Base-by-base conservation (phyloP, 2,329 filamentous ascomycete genomes). In the Phialemoniopsis sp. region DNA sequence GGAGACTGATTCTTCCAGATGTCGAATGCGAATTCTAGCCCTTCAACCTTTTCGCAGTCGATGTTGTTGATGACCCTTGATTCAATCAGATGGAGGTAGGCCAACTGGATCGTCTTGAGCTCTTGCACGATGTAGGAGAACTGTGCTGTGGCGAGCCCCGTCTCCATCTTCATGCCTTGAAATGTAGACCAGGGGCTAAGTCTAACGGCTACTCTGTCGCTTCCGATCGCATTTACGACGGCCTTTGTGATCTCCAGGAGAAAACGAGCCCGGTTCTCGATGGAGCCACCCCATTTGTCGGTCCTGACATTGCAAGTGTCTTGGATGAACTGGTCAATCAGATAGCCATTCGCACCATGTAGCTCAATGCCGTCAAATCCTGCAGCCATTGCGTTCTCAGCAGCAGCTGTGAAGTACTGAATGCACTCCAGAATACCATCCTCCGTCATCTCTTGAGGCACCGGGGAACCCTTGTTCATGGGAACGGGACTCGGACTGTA, bases 61-160 rank as follows among this genome's bases (percentile, higher is more conserved):
- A 52, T 49, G 34, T 53, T 59, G 12, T 64, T 65, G 13, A 60
- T 52, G 13, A 73, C 53, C 6, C 74, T 66, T 3, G 70, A 63
- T 51, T 80, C 71, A 10, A 84, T 65, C 5, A 81, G 42, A 56
- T 82, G 78, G 29, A 80, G 46, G 53, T 76, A 82, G 0, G 77
- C 70, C 29, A 84, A 59, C 10, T 26, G 21, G 10, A 26, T 26
- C 6, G 6, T 10, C 45, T 72, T 72, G 32, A 79, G 60, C 38
- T 70, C 63, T 33, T 59, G 46, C 17, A 74, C 60, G 13, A 82
- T 51, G 49, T 82, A 64, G 4, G 58, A 59, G 53, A 82, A 84
- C 21, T 26, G 21, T 26, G 6, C 21, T 46, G 82, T 74, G 2
- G 76, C 71, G 8, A 71, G 44, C 0, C 79, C 77, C 34, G 83